phyloP scores from a whole-genome alignment of 2,329 filamentous ascomycete genomes.

The Fusarium dimerum region DNA sequence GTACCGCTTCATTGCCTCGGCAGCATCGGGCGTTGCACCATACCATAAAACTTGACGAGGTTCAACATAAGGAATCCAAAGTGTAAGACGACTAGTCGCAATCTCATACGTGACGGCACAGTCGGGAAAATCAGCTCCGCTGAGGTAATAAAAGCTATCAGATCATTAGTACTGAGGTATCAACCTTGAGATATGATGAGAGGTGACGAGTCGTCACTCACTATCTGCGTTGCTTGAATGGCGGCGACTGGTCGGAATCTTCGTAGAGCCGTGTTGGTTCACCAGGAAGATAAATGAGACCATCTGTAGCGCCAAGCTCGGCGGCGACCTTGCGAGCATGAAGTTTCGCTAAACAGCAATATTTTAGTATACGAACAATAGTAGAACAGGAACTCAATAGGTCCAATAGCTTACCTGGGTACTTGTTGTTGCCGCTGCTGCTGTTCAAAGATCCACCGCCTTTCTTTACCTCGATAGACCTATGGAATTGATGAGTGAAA shows the following conservation, averaged over 20 bases:
- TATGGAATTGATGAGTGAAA: slow-evolving; percentile 13
- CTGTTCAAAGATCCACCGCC: slow-evolving; percentile 14
- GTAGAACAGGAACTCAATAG: background rate
- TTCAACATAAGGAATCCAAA: slow-evolving; percentile 74
- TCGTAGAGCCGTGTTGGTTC: slow-evolving; percentile 53
- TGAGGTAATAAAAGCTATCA: slow-evolving; percentile 59
- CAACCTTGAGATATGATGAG: background rate
- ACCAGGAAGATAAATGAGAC: slow-evolving; percentile 59
- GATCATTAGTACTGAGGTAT: background rate
- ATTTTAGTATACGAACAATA: background rate
- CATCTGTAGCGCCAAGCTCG: slow-evolving; percentile 49
- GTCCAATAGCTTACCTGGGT: slow-evolving; percentile 37
- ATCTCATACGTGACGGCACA: slow-evolving; percentile 61
- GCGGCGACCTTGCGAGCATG: slow-evolving; percentile 59
- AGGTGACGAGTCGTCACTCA: slow-evolving; percentile 34
- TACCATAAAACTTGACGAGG: slow-evolving; percentile 63
- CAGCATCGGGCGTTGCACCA: slow-evolving; percentile 59
- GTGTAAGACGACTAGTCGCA: slow-evolving; percentile 60
- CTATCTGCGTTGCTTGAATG: slow-evolving; percentile 61
- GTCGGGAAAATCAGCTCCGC: slow-evolving; percentile 55
- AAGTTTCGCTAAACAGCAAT: slow-evolving; percentile 46
- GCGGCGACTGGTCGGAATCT: slow-evolving; percentile 58
- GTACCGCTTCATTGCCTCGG: slow-evolving; percentile 62
- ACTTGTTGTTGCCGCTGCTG: slow-evolving; percentile 32
- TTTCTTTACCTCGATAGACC: slow-evolving; percentile 42